Evolutionary conservation across 208 protist genomes (phyloP).

Genomic region (Acanthamoeba royreba): DNA sequence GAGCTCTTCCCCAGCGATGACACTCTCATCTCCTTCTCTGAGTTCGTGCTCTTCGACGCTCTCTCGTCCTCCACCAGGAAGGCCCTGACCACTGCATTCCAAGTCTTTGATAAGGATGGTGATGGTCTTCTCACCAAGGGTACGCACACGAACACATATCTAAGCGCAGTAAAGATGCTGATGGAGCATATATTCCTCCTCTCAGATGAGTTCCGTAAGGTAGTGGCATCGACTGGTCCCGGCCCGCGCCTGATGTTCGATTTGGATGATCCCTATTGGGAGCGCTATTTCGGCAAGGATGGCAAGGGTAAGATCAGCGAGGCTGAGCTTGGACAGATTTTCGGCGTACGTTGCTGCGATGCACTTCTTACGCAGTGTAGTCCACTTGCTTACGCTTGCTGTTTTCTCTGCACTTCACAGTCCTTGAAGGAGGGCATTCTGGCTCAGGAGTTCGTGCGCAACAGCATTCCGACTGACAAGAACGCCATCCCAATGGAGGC

Average conservation of each 20-base stretch:
- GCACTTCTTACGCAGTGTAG: background rate
- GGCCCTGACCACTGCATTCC: constrained; percentile 44
- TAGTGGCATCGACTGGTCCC: background rate
- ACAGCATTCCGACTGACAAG: background rate
- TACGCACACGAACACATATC: background rate
- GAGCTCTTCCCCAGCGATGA: background rate
- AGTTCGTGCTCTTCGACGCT: constrained; percentile 49
- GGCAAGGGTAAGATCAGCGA: constrained; percentile 1
- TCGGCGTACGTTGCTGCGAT: background rate
- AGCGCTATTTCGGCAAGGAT: constrained; percentile 40
- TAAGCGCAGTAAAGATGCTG: background rate
- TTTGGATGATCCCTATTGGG: background rate
- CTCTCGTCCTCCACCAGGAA: background rate
- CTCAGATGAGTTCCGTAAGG: background rate
- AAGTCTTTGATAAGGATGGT: constrained; percentile 32
- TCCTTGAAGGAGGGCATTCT: background rate
- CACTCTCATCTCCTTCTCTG: constrained; percentile 1
- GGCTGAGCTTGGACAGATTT: constrained; percentile 35
- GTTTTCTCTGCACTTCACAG: background rate
- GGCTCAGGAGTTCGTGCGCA: background rate
- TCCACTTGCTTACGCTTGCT: background rate
- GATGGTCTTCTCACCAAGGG: constrained; percentile 22
- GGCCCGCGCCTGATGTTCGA: constrained; percentile 17
- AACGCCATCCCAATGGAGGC: background rate
- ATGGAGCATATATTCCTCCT: background rate